These are phyloP conservation scores for Acacia crassicarpa DNA, from an alignment of 306 rosid genomes.

Conservation along the genomic window DNA sequence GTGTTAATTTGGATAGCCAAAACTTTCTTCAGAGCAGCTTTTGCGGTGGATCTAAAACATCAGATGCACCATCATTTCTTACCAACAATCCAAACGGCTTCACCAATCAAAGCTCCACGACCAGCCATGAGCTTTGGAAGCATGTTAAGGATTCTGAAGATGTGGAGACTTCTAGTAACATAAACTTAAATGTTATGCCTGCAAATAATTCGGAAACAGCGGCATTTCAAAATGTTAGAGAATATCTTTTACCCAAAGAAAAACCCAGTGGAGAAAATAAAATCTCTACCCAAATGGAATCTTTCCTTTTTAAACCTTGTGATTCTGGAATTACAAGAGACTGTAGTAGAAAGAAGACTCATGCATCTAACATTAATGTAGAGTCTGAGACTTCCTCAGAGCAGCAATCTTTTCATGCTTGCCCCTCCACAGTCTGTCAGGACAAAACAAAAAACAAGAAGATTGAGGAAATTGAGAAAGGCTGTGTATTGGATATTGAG, in stretches of 20 bases:
- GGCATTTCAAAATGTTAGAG: constrained; percentile 30
- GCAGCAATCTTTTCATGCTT: constrained; percentile 30
- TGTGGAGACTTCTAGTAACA: constrained; percentile 23
- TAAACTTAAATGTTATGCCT: constrained; percentile 57
- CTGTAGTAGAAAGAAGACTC: constrained; percentile 20
- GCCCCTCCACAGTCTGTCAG: constrained; percentile 24
- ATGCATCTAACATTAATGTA: constrained; percentile 23
- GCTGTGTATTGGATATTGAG: constrained; percentile 31
- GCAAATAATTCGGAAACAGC: constrained; percentile 30
- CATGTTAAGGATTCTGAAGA: constrained; percentile 27
- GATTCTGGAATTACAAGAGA: constrained; percentile 15
- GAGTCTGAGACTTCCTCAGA: constrained; percentile 24
- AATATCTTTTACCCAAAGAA: constrained; percentile 20
- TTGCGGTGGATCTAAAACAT: constrained; percentile 27
- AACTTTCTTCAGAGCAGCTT: constrained; percentile 29
- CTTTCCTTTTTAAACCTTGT: constrained; percentile 13
- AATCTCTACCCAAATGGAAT: constrained; percentile 27
- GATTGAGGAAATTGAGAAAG: constrained; percentile 32
- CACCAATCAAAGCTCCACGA: constrained; percentile 21
- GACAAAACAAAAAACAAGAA: constrained; percentile 24
- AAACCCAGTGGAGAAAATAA: constrained; percentile 30
- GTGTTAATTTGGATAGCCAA: constrained; percentile 23
- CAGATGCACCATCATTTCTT: constrained; percentile 25
- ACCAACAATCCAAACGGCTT: constrained; percentile 19
- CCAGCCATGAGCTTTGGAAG: constrained; percentile 33